Evolutionary conservation across 2,329 filamentous ascomycete species (phyloP).

Genomic region (Alternaria sp.): DNA sequence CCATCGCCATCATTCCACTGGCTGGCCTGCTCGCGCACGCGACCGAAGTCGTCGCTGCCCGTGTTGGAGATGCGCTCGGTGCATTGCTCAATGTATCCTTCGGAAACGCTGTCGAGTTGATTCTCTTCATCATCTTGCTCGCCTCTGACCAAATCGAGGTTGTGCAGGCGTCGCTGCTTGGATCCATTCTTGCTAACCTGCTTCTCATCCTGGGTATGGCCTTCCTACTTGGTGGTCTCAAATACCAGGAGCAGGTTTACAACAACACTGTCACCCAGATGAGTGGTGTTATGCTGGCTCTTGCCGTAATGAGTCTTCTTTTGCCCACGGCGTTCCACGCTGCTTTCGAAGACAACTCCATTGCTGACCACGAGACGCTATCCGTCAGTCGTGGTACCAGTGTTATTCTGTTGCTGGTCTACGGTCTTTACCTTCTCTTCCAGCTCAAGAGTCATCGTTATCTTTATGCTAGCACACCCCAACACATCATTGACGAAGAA

Average conservation of each 20-base stretch:
- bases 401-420: slow-evolving; percentile 83
- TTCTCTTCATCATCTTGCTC: slow-evolving; percentile 58
- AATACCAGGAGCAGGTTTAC: slow-evolving; percentile 92
- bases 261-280: slow-evolving; percentile 96
- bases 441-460: slow-evolving; percentile 92
- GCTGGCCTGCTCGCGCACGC: slow-evolving; percentile 59
- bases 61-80: slow-evolving; percentile 59
- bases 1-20: slow-evolving; percentile 60
- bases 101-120: slow-evolving; percentile 62
- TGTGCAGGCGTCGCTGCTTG: slow-evolving; percentile 87
- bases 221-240: slow-evolving; percentile 84
- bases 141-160: slow-evolving; percentile 80
- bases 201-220: slow-evolving; percentile 91
- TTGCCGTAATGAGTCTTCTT: slow-evolving; percentile 88
- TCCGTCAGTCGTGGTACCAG: slow-evolving; percentile 91
- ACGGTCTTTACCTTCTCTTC: slow-evolving; percentile 84
- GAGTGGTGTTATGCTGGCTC: slow-evolving; percentile 89
- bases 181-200: slow-evolving; percentile 88
- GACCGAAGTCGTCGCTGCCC: slow-evolving; percentile 58
- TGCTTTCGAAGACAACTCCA: slow-evolving; percentile 71
- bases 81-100: slow-evolving; percentile 62
- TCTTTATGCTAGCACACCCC: slow-evolving; percentile 89
- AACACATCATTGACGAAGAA: slow-evolving; percentile 92
- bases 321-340: slow-evolving; percentile 93
- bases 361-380: slow-evolving; percentile 75